These are phyloP conservation scores for Tricharina praecox DNA, from an alignment of 495 filamentous ascomycete genomes.

Conservation along the genomic window DNA sequence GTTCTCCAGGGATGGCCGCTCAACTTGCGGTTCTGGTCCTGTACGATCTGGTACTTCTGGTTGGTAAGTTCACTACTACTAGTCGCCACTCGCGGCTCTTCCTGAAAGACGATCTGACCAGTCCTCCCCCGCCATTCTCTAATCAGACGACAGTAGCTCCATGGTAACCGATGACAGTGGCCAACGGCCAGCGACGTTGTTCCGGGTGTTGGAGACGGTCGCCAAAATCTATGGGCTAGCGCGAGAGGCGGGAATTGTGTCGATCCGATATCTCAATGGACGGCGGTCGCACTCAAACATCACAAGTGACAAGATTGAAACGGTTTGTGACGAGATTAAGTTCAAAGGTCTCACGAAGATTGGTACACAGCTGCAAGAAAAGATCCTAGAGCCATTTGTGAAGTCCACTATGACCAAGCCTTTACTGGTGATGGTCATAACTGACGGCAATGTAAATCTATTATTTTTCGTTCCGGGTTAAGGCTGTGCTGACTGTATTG, in stretches of 20 bases:
- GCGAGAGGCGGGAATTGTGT: slow-evolving; percentile 43
- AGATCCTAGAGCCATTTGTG: not conserved
- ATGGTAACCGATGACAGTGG: slow-evolving; percentile 43
- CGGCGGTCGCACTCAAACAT: slow-evolving; percentile 34
- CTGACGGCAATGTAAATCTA: slow-evolving; percentile 7
- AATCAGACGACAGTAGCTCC: slow-evolving; percentile 45
- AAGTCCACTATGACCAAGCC: slow-evolving; percentile 1
- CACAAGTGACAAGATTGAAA: slow-evolving; percentile 36
- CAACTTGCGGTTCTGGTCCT: slow-evolving; percentile 8
- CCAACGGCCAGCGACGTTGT: slow-evolving; percentile 42
- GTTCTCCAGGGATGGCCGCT: slow-evolving; percentile 2
- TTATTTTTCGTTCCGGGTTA: no score
- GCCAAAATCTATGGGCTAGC: slow-evolving; percentile 45
- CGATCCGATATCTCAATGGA: slow-evolving; percentile 52
- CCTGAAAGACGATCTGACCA: no score
- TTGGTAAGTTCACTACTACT: slow-evolving; percentile 4
- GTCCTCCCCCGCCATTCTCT: not conserved
- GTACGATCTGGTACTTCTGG: slow-evolving; percentile 13
- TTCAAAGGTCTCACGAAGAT: slow-evolving; percentile 30
- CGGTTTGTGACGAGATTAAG: slow-evolving; percentile 36
- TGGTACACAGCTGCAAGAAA: slow-evolving; percentile 5
- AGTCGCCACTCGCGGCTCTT: not conserved
- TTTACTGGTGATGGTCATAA: slow-evolving; percentile 7
- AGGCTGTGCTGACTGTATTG: not conserved
- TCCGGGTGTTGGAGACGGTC: slow-evolving; percentile 40